These are phyloP conservation scores for Ophiocordyceps unilateralis DNA, from an alignment of 2,329 filamentous ascomycete species.

Conservation along the genomic window DNA sequence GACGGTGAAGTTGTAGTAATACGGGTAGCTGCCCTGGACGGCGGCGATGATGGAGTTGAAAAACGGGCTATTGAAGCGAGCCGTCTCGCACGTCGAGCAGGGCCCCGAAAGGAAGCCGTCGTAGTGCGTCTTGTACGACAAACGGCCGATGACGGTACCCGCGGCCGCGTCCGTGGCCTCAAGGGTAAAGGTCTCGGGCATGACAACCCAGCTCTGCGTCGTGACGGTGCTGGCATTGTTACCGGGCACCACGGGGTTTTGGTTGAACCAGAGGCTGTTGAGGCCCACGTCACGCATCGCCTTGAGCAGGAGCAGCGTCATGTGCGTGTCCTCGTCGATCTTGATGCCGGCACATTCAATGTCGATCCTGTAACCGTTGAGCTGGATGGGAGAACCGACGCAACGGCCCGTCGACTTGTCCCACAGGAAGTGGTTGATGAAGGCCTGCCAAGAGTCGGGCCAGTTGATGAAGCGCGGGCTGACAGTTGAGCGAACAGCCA, in stretches of 20 bases:
- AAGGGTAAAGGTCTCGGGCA: conserved; percentile 20
- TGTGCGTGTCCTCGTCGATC: conserved; percentile 20
- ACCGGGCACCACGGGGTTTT: conserved; percentile 19
- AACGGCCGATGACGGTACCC: conserved; percentile 15
- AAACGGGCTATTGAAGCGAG: conserved; percentile 17
- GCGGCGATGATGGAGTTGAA: conserved; percentile 20
- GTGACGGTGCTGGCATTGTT: conserved; percentile 12
- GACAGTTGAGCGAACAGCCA: conserved; percentile 15
- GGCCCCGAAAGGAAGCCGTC: conserved; percentile 18
- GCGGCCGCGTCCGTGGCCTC: conserved; percentile 15
- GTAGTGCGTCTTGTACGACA: conserved; percentile 20
- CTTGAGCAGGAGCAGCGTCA: conserved; percentile 22
- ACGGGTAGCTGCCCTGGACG: conserved; percentile 20
- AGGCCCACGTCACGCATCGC: conserved; percentile 19
- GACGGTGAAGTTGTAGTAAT: conserved; percentile 19
- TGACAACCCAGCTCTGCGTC: conserved; percentile 18
- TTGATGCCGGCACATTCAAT: conserved; percentile 19
- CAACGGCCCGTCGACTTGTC: conserved; percentile 18
- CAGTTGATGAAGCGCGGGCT: conserved; percentile 23
- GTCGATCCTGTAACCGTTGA: conserved; percentile 18
- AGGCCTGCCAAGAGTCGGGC: conserved; percentile 19
- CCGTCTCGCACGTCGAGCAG: conserved; percentile 18
- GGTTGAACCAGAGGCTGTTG: conserved; percentile 22
- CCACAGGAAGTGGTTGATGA: conserved; percentile 23
- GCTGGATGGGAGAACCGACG: conserved; percentile 13